phyloP scores from a whole-genome alignment of 2,329 filamentous ascomycete genomes.

The Elsinoe perseae region DNA sequence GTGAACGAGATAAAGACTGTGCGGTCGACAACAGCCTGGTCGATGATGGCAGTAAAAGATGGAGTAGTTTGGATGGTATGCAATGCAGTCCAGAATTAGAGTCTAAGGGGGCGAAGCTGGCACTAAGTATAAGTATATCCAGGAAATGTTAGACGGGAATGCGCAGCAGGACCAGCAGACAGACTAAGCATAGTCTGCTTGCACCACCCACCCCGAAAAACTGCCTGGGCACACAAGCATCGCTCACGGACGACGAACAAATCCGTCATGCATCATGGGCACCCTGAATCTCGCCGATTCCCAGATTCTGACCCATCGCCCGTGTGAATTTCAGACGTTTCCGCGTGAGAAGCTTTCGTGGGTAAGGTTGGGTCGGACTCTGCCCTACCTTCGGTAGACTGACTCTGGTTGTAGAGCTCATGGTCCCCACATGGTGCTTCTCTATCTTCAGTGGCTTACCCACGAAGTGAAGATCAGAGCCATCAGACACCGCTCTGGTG shows the following conservation, averaged over 20 bases:
- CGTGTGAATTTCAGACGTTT: not conserved
- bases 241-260: not conserved
- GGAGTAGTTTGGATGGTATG: conserved; percentile 2
- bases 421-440: conserved; percentile 1
- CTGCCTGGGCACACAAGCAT: conserved; percentile 5
- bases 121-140: conserved; percentile 17
- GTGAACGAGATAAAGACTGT: not conserved
- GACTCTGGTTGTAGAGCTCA: conserved; percentile 1
- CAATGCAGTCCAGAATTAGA: conserved; percentile 12
- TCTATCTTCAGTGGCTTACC: conserved; percentile 11
- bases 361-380: not conserved
- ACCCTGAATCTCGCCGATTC: conserved; percentile 13
- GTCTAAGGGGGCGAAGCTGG: conserved; percentile 15
- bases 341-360: conserved; percentile 1
- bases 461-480: conserved; percentile 14
- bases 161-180: conserved; percentile 13
- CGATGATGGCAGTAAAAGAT: not conserved
- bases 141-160: conserved; percentile 9
- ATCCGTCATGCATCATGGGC: conserved; percentile 12
- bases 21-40: not conserved
- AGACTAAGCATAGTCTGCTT: conserved; percentile 10
- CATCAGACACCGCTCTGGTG: conserved; percentile 10
- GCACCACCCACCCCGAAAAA: conserved; percentile 6
- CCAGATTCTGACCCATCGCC: conserved; percentile 2
- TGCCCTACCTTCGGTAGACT: conserved; percentile 12